A percentile compares a stretch with the other conserved stretches of the same genome.
Conservation (phyloP, 495 filamentous ascomycete genomes). For the Penicillium taxi region DNA sequence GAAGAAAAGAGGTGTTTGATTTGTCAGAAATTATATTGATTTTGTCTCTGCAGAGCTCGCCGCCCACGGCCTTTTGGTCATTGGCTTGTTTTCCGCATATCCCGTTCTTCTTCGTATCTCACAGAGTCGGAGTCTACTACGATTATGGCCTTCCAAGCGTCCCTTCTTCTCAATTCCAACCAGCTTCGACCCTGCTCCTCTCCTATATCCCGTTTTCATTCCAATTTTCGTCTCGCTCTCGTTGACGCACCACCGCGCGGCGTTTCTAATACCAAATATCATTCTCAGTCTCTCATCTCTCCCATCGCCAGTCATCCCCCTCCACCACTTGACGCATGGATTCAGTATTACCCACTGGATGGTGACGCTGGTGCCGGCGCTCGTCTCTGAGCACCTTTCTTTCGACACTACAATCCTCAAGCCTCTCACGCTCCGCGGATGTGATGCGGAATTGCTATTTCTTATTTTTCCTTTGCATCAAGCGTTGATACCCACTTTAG, state of each 20-base stretch:
- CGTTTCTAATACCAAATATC: constrained; percentile 65
- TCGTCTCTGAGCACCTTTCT: constrained; percentile 40
- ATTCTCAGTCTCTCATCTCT: constrained; percentile 71
- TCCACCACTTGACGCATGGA: constrained; percentile 43
- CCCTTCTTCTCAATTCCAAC: constrained; percentile 51
- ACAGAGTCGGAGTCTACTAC: constrained; percentile 19
- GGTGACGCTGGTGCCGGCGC: constrained; percentile 55
- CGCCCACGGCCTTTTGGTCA: constrained; percentile 32
- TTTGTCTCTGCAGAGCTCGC: constrained; percentile 41
- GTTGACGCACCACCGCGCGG: constrained; percentile 49
- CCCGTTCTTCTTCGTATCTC: constrained; percentile 31
- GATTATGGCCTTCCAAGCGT: constrained; percentile 22
- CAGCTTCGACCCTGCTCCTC: constrained; percentile 81
- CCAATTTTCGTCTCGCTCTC: constrained; percentile 73
- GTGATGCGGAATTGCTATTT: constrained; percentile 53
- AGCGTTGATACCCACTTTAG: constrained; percentile 62
- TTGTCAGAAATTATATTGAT: neutral
- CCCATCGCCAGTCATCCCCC: constrained; percentile 64
- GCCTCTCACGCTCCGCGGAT: constrained; percentile 32
- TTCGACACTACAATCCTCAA: constrained; percentile 20
- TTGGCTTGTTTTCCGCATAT: constrained; percentile 40
- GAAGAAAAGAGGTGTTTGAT: too few relatives aligned
- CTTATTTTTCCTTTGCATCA: constrained; percentile 83
- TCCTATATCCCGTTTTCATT: constrained; percentile 75
- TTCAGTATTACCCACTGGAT: constrained; percentile 64